These are phyloP conservation scores for Podaxis mareebaensis DNA, from an alignment of 768 basidiomycete genomes.

Conservation along the genomic window DNA sequence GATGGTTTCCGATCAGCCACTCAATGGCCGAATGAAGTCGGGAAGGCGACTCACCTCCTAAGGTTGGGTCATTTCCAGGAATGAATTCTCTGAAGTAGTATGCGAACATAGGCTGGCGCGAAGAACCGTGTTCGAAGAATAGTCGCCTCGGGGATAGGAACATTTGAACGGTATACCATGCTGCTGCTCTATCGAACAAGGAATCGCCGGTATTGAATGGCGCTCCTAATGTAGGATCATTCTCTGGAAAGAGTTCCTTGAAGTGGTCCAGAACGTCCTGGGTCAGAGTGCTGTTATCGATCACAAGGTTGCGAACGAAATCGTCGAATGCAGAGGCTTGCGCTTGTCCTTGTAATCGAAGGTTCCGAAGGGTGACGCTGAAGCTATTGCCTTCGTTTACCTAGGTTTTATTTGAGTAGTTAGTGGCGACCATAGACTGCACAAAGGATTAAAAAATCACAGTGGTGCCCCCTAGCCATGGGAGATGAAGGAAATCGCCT, in stretches of 20 bases:
- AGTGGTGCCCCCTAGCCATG: conserved; percentile 58
- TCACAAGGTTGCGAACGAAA: conserved; percentile 48
- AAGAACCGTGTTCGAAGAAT: conserved; percentile 50
- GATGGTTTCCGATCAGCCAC: neutral
- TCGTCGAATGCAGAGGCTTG: conserved; percentile 45
- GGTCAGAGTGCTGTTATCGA: conserved; percentile 52
- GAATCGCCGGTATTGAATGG: conserved; percentile 61
- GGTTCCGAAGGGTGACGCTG: conserved; percentile 36
- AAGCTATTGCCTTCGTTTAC: conserved; percentile 56
- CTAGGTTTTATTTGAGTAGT: conserved; percentile 24
- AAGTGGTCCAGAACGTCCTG: conserved; percentile 39
- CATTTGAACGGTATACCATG: conserved; percentile 64
- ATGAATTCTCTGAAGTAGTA: conserved; percentile 61
- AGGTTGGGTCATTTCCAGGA: conserved; percentile 46
- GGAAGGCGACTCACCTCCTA: conserved; percentile 41
- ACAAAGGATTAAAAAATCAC: conserved; percentile 25
- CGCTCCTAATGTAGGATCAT: conserved; percentile 47
- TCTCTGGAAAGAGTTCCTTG: conserved; percentile 44
- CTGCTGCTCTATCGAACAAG: conserved; percentile 53
- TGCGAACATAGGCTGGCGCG: conserved; percentile 48
- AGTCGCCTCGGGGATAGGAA: conserved; percentile 51
- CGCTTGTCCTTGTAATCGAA: conserved; percentile 36
- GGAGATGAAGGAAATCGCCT: conserved; percentile 53
- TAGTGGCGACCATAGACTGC: neutral
- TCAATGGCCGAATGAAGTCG: neutral